Conservation (phyloP, 805 yeast genomes). For the Zygotorulaspora florentina region DNA sequence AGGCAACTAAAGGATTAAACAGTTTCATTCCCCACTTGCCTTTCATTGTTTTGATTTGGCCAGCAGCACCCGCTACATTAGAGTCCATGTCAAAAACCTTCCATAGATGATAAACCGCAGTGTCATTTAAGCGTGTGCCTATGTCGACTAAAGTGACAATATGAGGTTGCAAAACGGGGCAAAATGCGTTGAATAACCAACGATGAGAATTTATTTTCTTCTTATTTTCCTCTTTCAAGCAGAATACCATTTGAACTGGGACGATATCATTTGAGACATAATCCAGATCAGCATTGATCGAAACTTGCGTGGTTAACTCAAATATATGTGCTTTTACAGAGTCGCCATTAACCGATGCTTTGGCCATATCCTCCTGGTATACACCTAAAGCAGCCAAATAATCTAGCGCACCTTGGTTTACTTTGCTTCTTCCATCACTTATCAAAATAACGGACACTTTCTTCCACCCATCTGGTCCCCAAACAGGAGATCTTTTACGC, state of each 20-base stretch:
- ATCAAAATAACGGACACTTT: constrained; percentile 88
- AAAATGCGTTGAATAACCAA: constrained; percentile 94
- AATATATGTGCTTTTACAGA: constrained; percentile 91
- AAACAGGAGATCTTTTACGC: constrained; percentile 73
- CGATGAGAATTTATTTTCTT: constrained; percentile 96
- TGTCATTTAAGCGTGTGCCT: constrained; percentile 92
- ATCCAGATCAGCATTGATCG: constrained; percentile 82
- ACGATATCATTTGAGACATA: constrained; percentile 88
- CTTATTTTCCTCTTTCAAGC: constrained; percentile 86
- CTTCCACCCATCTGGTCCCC: constrained; percentile 98
- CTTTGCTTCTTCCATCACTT: constrained; percentile 91
- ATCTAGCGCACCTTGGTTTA: constrained; percentile 79
- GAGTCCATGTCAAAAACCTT: constrained; percentile 95
- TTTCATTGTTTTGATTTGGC: constrained; percentile 93
- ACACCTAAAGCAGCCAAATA: constrained; percentile 92
- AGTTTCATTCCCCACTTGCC: constrained; percentile 82
- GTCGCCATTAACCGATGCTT: constrained; percentile 86
- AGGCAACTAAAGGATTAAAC: constrained; percentile 87
- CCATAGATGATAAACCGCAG: constrained; percentile 92
- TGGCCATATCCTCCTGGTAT: constrained; percentile 95
- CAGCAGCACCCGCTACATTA: constrained; percentile 98
- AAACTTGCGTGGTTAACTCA: constrained; percentile 93
- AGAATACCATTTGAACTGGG: constrained; percentile 91
- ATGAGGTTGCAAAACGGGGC: constrained; percentile 88
- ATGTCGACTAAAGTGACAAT: constrained; percentile 88